A percentile compares a stretch with the other conserved stretches of the same genome.
These are phyloP conservation scores for Gossypium thurberi DNA, from an alignment of 345 rosid genomes.

Conservation along the genomic window DNA sequence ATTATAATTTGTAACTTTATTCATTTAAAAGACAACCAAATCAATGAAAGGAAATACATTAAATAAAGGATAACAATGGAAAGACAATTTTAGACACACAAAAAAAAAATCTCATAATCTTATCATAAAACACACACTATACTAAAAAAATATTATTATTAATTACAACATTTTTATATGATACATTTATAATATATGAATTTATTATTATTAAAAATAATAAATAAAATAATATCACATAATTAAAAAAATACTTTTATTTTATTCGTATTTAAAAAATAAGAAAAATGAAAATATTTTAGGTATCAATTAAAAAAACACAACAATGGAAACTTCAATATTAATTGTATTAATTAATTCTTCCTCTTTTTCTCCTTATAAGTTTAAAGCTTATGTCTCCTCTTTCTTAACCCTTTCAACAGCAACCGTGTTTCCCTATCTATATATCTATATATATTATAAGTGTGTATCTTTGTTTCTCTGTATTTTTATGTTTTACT, in stretches of 20 bases:
- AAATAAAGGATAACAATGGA: no score
- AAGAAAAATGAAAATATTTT: no score
- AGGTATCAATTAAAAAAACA: no score
- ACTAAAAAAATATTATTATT: neutral
- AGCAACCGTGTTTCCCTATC: neutral
- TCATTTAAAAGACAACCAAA: neutral
- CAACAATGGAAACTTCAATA: neutral
- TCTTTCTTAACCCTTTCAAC: neutral
- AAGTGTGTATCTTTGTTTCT: neutral
- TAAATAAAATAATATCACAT: neutral
- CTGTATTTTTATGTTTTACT: neutral
- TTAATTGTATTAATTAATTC: neutral
- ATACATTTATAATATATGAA: neutral
- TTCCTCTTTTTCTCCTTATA: neutral
- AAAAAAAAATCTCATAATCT: neutral
- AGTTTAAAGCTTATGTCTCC: no score
- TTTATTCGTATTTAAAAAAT: no score
- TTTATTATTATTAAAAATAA: neutral
- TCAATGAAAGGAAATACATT: neutral
- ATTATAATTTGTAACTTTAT: neutral
- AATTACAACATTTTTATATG: neutral
- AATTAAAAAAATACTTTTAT: neutral
- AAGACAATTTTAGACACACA: neutral
- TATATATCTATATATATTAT: neutral
- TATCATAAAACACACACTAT: neutral